Evolutionary conservation across 345 rosid species (phyloP).

Genomic region (Angophora floribunda): DNA sequence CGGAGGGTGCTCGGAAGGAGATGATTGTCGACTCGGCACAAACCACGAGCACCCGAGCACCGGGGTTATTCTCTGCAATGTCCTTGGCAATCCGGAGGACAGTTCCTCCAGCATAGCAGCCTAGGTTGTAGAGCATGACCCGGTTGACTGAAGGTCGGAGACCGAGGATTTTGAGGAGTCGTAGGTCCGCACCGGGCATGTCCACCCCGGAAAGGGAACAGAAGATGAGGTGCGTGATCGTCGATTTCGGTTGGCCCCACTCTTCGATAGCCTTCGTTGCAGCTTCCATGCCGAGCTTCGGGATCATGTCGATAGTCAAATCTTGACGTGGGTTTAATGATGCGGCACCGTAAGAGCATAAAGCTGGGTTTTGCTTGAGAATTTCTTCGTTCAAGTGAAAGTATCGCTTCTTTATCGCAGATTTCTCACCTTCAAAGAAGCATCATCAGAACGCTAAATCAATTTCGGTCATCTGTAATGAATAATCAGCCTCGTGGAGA

Average conservation of each 20-base stretch:
- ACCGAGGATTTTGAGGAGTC: background rate
- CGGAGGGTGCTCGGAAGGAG: background rate
- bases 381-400: background rate
- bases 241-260: background rate
- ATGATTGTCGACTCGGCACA: background rate
- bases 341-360: background rate
- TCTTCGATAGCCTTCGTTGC: background rate
- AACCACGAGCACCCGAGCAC: background rate
- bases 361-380: background rate
- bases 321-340: background rate
- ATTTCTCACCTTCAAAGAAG: background rate
- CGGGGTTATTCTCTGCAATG: background rate
- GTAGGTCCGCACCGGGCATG: background rate
- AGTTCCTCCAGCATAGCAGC: background rate
- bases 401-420: background rate
- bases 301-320: background rate
- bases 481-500: too few relatives aligned
- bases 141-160: background rate
- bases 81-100: background rate
- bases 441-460: too few relatives aligned
- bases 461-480: too few relatives aligned
- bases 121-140: background rate
- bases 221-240: background rate
- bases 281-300: background rate
- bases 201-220: background rate